A percentile compares a stretch with the other conserved stretches of the same genome.
Conservation (phyloP, 75 land plant species). For the Picea glauca region DNA sequence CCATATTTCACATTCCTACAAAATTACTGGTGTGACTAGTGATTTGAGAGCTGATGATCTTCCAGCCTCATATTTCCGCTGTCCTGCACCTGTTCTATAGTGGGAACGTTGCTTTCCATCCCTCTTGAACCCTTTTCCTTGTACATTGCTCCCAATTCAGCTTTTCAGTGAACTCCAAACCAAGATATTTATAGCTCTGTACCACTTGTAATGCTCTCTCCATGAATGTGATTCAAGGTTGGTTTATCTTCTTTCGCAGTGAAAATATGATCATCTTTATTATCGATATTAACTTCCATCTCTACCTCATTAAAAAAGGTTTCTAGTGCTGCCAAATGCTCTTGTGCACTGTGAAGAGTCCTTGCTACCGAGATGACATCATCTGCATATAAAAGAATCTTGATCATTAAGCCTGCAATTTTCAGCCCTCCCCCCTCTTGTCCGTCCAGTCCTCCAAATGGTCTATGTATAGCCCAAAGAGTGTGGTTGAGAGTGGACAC, state of each 20-base stretch:
- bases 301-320: background rate
- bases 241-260: background rate
- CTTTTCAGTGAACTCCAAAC: background rate
- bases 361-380: background rate
- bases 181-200: background rate
- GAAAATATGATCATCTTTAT: background rate
- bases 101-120: background rate
- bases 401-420: background rate
- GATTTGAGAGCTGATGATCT: background rate
- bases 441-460: background rate
- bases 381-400: background rate
- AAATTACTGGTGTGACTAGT: background rate
- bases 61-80: background rate
- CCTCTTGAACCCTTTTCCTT: background rate
- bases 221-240: background rate
- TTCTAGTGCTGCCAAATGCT: background rate
- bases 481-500: background rate
- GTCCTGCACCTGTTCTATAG: background rate
- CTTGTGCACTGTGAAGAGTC: background rate
- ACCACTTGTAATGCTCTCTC: background rate
- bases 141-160: background rate
- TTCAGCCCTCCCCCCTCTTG: background rate
- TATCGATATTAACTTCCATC: background rate
- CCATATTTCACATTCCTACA: background rate
- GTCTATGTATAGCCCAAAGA: background rate